Evolutionary conservation across 352 stramenopile species (phyloP).

Genomic region (Aphanomyces cochlioides): DNA sequence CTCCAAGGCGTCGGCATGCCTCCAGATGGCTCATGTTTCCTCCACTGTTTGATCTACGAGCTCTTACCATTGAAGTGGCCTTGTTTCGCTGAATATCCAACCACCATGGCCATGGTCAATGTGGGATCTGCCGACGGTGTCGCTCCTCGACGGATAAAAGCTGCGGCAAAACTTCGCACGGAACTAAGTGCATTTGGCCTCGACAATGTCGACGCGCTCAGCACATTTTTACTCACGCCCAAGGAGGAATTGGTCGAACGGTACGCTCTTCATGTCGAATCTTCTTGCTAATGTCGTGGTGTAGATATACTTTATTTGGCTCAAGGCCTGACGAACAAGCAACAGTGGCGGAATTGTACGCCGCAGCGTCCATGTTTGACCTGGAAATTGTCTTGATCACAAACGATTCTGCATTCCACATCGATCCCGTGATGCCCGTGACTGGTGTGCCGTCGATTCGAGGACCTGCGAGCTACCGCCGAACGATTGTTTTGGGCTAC

Average conservation of each 20-base stretch:
- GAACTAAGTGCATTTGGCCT: constrained; percentile 75
- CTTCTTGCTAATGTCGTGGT: not conserved
- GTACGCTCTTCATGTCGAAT: constrained; percentile 2
- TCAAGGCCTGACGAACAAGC: constrained; percentile 70
- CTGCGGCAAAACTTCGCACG: constrained; percentile 56
- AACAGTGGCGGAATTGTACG: constrained; percentile 73
- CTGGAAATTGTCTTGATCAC: constrained; percentile 74
- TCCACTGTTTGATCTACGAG: constrained; percentile 82
- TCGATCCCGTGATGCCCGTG: constrained; percentile 70
- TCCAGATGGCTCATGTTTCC: constrained; percentile 70
- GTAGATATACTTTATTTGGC: constrained; percentile 58
- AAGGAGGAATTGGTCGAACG: constrained; percentile 60
- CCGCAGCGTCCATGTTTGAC: constrained; percentile 77
- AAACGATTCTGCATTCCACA: constrained; percentile 78
- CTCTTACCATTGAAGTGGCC: constrained; percentile 68
- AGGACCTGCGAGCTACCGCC: constrained; percentile 40
- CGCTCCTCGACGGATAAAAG: constrained; percentile 60
- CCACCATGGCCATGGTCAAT: constrained; percentile 74
- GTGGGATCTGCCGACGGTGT: constrained; percentile 74
- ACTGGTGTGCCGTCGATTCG: constrained; percentile 53
- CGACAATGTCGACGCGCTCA: constrained; percentile 52
- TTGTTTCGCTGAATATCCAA: constrained; percentile 62
- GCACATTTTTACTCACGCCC: constrained; percentile 67
- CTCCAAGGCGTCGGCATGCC: constrained; percentile 77
- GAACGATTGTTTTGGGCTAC: constrained; percentile 67